phyloP scores from a whole-genome alignment of 1,284 basidiomycete species.

The Ganoderma lingzhi region DNA sequence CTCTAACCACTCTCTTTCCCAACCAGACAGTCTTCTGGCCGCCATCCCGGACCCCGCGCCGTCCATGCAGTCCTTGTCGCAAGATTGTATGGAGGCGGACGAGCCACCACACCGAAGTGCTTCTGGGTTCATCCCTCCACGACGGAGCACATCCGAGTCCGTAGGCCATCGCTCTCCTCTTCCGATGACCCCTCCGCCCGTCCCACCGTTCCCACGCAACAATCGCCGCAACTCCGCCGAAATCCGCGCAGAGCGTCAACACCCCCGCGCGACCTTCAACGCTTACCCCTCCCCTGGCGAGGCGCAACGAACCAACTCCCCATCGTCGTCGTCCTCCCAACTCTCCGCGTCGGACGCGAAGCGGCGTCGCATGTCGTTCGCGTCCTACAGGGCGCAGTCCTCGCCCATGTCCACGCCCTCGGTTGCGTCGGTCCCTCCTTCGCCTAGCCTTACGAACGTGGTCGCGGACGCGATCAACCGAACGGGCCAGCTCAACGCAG shows the following conservation, averaged over 20 bases:
- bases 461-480: slow-evolving; percentile 32
- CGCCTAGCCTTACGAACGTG: slow-evolving; percentile 30
- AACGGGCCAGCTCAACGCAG: slow-evolving; percentile 18
- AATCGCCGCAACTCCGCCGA: not conserved
- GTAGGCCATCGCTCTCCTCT: not conserved
- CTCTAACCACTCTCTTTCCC: not conserved
- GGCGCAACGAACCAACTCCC: not conserved
- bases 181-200: slow-evolving; percentile 5
- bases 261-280: slow-evolving; percentile 2
- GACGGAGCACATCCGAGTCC: not conserved
- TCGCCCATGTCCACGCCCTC: slow-evolving; percentile 33
- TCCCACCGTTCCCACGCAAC: slow-evolving; percentile 16
- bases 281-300: not conserved
- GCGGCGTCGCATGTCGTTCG: slow-evolving; percentile 29
- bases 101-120: not conserved
- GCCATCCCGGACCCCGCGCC: not conserved
- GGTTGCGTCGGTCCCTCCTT: slow-evolving; percentile 27
- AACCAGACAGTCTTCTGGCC: slow-evolving; percentile 21
- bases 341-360: slow-evolving; percentile 9
- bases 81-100: not conserved
- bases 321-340: not conserved
- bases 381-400: slow-evolving; percentile 28
- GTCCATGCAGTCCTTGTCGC: not conserved
- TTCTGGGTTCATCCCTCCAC: not conserved
- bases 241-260: not conserved